Percentiles rank a stretch among this genome's conserved stretches.
phyloP scores from a whole-genome alignment of 805 yeast species.

The Kuraishia capsulata region DNA sequence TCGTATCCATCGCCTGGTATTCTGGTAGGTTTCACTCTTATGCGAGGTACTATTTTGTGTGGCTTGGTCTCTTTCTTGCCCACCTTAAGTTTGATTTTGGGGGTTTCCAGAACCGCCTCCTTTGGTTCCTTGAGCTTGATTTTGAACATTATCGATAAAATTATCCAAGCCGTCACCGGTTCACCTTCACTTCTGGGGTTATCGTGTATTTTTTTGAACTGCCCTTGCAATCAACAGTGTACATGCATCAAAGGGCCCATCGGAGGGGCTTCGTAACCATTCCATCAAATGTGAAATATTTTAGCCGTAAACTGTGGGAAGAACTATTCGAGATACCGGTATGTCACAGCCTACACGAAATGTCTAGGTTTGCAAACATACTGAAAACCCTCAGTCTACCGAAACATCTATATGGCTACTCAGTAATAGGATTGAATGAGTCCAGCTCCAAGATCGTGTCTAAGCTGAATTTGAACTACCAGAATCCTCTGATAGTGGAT shows the following conservation, averaged over 20 bases:
- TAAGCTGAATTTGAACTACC: constrained; percentile 7
- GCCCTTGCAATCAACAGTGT: too few relatives aligned
- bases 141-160: constrained; percentile 4
- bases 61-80: constrained; percentile 5
- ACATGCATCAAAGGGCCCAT: too few relatives aligned
- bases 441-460: neutral
- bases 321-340: too few relatives aligned
- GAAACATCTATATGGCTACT: neutral
- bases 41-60: constrained; percentile 27
- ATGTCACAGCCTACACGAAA: too few relatives aligned
- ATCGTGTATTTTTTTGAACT: too few relatives aligned
- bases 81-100: constrained; percentile 17
- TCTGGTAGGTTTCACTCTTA: constrained; percentile 50
- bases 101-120: constrained; percentile 10
- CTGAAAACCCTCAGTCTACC: too few relatives aligned
- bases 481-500: constrained; percentile 41
- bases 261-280: too few relatives aligned
- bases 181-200: neutral
- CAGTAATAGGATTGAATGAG: neutral
- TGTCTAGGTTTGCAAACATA: too few relatives aligned
- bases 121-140: constrained; percentile 13
- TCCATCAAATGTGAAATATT: too few relatives aligned
- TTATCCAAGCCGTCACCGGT: neutral
- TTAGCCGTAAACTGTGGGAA: too few relatives aligned
- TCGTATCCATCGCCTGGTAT: constrained; percentile 94